Percentiles rank a stretch among this genome's conserved stretches.
phyloP scores from a whole-genome alignment of 1,139 yeast species.

The Pichia kudriavzevii region DNA sequence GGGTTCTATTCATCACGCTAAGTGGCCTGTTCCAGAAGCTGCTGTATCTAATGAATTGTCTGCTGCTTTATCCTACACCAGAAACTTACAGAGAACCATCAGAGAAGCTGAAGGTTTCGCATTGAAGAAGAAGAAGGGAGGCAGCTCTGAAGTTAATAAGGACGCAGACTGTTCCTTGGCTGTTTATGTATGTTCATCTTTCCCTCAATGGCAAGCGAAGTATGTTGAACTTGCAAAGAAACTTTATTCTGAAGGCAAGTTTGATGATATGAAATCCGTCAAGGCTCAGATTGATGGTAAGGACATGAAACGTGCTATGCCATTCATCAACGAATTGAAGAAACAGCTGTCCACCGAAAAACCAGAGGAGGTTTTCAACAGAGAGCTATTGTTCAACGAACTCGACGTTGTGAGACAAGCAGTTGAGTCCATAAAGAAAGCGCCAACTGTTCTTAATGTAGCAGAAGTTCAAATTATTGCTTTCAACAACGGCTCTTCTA shows the following conservation, averaged over 20 bases:
- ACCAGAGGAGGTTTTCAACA: constrained; percentile 73
- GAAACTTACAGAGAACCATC: constrained; percentile 68
- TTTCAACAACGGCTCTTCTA: constrained; percentile 47
- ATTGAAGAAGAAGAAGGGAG: constrained; percentile 87
- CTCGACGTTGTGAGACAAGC: constrained; percentile 51
- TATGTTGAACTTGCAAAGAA: constrained; percentile 81
- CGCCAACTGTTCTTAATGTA: constrained; percentile 58
- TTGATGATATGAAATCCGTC: constrained; percentile 55
- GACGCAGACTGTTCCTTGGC: constrained; percentile 66
- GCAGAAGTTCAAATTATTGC: constrained; percentile 52
- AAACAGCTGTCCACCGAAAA: constrained; percentile 64
- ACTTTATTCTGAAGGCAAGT: constrained; percentile 55
- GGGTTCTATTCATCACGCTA: constrained; percentile 59
- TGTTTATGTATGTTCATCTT: constrained; percentile 65
- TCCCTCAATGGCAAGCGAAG: constrained; percentile 95
- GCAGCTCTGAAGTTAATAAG: constrained; percentile 64
- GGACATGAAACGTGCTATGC: constrained; percentile 96
- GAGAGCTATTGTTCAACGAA: constrained; percentile 81
- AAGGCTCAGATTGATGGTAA: constrained; percentile 56
- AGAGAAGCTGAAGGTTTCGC: constrained; percentile 91
- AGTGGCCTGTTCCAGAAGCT: constrained; percentile 67
- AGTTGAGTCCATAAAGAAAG: constrained; percentile 48
- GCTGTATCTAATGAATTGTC: constrained; percentile 55
- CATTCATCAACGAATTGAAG: constrained; percentile 80
- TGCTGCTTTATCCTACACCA: constrained; percentile 72